phyloP scores from a whole-genome alignment of 371 early-diverging fungal species.

The Mucor plumbeus region DNA sequence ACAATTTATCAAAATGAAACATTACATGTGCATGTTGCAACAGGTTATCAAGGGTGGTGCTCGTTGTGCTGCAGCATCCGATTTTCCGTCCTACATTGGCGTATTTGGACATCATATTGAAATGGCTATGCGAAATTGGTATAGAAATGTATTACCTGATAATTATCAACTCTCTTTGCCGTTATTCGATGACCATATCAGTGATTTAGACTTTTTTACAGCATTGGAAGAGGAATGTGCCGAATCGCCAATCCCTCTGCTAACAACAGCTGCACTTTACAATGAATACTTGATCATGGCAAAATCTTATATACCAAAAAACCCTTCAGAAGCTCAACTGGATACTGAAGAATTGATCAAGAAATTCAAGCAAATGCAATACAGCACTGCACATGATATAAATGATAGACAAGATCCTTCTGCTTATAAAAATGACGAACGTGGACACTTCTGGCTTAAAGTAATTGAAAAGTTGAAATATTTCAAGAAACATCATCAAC shows the following conservation, averaged over 20 bases:
- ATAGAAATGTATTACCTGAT: conserved; percentile 24
- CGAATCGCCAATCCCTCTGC: conserved; percentile 17
- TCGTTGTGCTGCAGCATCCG: neutral
- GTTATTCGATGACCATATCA: conserved; percentile 34
- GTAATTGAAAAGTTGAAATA: conserved; percentile 11
- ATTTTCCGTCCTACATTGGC: conserved; percentile 28
- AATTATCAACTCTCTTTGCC: conserved; percentile 34
- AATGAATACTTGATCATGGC: conserved; percentile 32
- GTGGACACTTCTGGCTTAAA: conserved; percentile 6
- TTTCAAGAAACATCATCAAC: neutral
- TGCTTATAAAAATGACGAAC: neutral
- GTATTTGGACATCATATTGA: conserved; percentile 42
- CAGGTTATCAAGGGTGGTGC: conserved; percentile 21
- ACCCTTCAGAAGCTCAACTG: neutral
- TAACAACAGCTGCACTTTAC: conserved; percentile 32
- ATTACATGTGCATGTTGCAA: conserved; percentile 12
- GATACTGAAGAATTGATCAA: neutral
- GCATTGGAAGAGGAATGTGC: conserved; percentile 25
- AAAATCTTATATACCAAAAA: conserved; percentile 24
- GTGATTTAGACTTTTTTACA: conserved; percentile 25
- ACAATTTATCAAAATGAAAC: conserved; percentile 19
- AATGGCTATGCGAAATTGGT: conserved; percentile 47
- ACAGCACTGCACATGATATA: neutral
- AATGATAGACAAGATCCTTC: neutral
- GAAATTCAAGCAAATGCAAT: conserved; percentile 7